Evolutionary conservation across 169 alveolate genomes (phyloP).

Genomic region (Eimeria acervulina): DNA sequence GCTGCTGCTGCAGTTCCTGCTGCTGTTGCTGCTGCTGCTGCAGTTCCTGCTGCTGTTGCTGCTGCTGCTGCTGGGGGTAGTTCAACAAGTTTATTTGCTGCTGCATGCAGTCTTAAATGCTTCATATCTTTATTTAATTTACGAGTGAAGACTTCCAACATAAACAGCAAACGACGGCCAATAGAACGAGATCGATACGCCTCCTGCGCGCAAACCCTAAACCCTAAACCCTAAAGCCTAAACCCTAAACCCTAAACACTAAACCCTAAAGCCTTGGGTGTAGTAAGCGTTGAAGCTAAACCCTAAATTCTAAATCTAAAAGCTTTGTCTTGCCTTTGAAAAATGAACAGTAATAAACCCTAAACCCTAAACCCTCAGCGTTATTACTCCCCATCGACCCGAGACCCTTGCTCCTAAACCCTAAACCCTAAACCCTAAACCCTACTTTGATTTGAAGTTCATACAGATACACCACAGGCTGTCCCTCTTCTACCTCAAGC

Average conservation of each 20-base stretch:
- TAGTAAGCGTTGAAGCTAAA: background rate
- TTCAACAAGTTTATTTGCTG: background rate
- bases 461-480: constrained; percentile 63
- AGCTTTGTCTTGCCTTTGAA: background rate
- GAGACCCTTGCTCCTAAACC: background rate
- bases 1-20: no score
- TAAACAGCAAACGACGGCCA: constrained; percentile 62
- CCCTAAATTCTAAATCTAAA: constrained; percentile 5
- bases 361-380: constrained; percentile 10
- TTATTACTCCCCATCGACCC: background rate
- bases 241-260: constrained; percentile 36
- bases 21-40: constrained; percentile 1
- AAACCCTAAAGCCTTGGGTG: background rate
- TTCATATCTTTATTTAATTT: background rate
- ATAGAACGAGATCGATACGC: constrained; percentile 45
- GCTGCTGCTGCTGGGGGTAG: constrained; percentile 10
- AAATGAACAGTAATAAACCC: constrained; percentile 6
- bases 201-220: constrained; percentile 16
- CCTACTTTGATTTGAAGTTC: constrained; percentile 39
- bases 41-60: constrained; percentile 5
- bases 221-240: background rate
- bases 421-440: background rate
- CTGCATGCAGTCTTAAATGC: background rate
- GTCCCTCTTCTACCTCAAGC: constrained; percentile 72
- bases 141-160: constrained; percentile 44